Evolutionary conservation across 2,329 filamentous ascomycete genomes (phyloP).

Genomic region (Neopestalotiopsis sp.): DNA sequence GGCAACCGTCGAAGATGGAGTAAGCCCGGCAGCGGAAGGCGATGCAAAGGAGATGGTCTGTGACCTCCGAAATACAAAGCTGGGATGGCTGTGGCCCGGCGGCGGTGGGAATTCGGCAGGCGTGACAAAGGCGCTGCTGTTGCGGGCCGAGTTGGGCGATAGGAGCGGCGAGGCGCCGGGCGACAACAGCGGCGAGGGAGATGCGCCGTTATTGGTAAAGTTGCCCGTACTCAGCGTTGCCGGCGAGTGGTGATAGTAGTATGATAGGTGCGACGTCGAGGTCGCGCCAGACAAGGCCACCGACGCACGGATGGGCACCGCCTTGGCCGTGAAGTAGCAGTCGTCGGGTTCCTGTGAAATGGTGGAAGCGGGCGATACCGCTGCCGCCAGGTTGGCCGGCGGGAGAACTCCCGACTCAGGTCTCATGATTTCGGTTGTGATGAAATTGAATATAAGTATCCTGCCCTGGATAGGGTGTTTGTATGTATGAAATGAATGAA

Average conservation of each 20-base stretch:
- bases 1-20: background rate
- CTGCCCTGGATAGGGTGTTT: background rate
- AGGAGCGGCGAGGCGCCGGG: background rate
- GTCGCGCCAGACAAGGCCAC: background rate
- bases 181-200: background rate
- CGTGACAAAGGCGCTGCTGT: conserved; percentile 1
- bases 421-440: background rate
- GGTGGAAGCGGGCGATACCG: background rate
- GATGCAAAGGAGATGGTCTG: background rate
- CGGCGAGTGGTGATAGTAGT: background rate
- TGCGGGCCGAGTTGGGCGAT: background rate
- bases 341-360: background rate
- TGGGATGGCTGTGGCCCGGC: conserved; percentile 13
- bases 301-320: conserved; percentile 12
- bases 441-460: background rate
- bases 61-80: conserved; percentile 9
- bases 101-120: conserved; percentile 12
- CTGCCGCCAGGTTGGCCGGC: background rate
- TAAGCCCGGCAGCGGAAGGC: background rate
- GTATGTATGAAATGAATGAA: background rate
- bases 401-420: conserved; percentile 5
- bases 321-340: conserved; percentile 17
- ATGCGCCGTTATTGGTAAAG: background rate
- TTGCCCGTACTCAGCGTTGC: background rate
- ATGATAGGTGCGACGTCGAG: background rate